Base-by-base conservation (phyloP, 2,329 filamentous ascomycete genomes). In the Claviceps sp. region DNA sequence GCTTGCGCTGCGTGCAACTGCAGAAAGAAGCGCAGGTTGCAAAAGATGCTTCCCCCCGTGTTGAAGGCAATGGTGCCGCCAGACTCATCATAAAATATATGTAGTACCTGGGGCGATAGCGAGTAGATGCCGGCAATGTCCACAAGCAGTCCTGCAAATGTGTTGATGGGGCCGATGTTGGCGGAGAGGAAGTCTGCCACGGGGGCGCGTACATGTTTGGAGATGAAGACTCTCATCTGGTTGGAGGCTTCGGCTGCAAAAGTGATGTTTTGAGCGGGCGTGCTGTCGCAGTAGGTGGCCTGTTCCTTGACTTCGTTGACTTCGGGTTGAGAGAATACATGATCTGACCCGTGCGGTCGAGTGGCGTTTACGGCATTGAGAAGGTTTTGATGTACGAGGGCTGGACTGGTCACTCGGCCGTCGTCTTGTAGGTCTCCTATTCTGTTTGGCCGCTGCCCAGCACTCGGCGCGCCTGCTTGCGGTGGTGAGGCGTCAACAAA, bases 41-140 rank as follows among this genome's bases (percentile, higher is more conserved):
- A 96, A 71, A 97, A 98, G 34, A 98, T 79, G 60, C 85, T 88
- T 40, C 91, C 90, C 41, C 77, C 80, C 8, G 79, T 78, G 65
- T 98, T 98, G 74, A 98, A 98, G 0, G 91, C 93, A 56, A 98
- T 95, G 0, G 88, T 90, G 52, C 79, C 80, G 4, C 88, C 86
- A 3, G 72, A 68, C 42, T 84, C 79, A 60, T 96, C 90, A 60
- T 89, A 88, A 70, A 91, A 97, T 49, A 97, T 85, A 64, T 94
- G 91, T 53, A 97, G 66, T 3, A 82, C 81, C 37, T 77, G 73
- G 0, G 78, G 73, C 1, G 79, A 73, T 24, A 97, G 75, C 2
- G 79, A 76, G 65, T 95, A 97, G 11, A 94, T 76, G 38, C 72
- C 72, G 2, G 79, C 83, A 11, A 88, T 75, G 14, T 90, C 85